A percentile compares a stretch with the other conserved stretches of the same genome.
Evolutionary conservation across 345 rosid genomes (phyloP).

Genomic region (Punica granatum): DNA sequence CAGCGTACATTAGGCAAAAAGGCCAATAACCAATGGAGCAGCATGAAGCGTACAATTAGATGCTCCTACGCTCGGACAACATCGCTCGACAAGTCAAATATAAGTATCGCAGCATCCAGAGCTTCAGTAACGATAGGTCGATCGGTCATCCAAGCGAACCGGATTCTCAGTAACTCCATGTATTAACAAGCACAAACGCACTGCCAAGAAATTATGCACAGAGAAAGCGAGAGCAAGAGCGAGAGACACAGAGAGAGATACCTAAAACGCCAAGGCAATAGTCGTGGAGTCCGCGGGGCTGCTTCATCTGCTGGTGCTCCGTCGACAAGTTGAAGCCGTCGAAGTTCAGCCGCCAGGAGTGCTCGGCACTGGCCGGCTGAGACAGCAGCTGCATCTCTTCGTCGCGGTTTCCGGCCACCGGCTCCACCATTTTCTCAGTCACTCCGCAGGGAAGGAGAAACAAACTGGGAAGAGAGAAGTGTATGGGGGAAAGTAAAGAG

Average conservation of each 20-base stretch:
- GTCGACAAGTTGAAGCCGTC: constrained; percentile 55
- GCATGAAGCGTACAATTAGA: neutral
- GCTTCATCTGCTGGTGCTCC: constrained; percentile 46
- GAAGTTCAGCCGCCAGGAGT: constrained; percentile 90
- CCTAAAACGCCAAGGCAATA: constrained; percentile 78
- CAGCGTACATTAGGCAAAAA: neutral
- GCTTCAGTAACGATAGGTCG: neutral
- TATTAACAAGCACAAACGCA: neutral
- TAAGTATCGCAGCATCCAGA: neutral
- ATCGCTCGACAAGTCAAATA: neutral
- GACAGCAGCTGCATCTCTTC: constrained; percentile 59
- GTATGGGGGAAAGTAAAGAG: no score
- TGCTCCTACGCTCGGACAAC: neutral
- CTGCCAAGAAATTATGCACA: neutral
- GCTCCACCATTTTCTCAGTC: constrained; percentile 30
- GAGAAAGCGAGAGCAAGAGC: neutral
- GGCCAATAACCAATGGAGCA: neutral
- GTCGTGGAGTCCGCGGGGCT: constrained; percentile 37
- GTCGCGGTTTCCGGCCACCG: constrained; percentile 21
- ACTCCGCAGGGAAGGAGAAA: neutral
- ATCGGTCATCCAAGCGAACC: neutral
- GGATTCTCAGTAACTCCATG: neutral
- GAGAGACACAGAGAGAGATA: constrained; percentile 10
- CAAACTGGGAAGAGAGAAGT: neutral
- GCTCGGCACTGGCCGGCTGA: constrained; percentile 39